Evolutionary conservation across 23 red algal genomes (phyloP).

Genomic region (Cyanidiococcus yangmingshanensis): DNA sequence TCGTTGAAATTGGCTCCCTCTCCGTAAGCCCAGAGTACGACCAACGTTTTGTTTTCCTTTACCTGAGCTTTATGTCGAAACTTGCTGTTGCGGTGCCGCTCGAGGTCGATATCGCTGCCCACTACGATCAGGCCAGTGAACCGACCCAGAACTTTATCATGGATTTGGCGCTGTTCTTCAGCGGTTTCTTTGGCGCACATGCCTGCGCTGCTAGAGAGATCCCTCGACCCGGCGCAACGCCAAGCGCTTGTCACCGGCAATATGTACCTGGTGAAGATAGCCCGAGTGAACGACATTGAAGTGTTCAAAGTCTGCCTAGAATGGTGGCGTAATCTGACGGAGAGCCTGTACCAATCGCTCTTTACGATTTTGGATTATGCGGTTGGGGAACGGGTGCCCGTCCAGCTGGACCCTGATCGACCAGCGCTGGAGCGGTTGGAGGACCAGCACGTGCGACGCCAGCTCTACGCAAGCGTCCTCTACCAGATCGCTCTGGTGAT

Average conservation of each 20-base stretch:
- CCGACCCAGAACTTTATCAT: constrained; percentile 66
- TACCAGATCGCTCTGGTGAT: constrained; percentile 45
- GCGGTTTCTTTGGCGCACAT: constrained; percentile 76
- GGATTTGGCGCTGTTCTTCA: constrained; percentile 92
- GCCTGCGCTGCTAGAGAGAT: constrained; percentile 41
- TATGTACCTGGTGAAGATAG: constrained; percentile 76
- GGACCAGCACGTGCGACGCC: constrained; percentile 1
- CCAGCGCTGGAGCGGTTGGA: not conserved
- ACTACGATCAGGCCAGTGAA: constrained; percentile 64
- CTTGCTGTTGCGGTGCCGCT: constrained; percentile 52
- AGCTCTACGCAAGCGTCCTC: constrained; percentile 15
- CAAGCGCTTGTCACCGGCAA: constrained; percentile 49
- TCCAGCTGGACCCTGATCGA: constrained; percentile 5
- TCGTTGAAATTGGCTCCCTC: constrained; percentile 68
- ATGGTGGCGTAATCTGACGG: constrained; percentile 76
- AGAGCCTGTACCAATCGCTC: constrained; percentile 37
- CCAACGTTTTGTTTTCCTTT: constrained; percentile 56
- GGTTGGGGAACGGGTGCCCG: not conserved
- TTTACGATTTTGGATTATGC: constrained; percentile 12
- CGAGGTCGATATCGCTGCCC: constrained; percentile 51
- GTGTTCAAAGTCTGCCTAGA: constrained; percentile 97
- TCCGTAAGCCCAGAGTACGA: constrained; percentile 37
- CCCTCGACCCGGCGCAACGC: constrained; percentile 26
- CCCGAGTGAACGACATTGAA: constrained; percentile 67
- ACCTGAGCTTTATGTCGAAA: constrained; percentile 57